Conservation (phyloP, 2,329 filamentous ascomycete species). For the Nothophaeocryptopus gaeumannii region DNA sequence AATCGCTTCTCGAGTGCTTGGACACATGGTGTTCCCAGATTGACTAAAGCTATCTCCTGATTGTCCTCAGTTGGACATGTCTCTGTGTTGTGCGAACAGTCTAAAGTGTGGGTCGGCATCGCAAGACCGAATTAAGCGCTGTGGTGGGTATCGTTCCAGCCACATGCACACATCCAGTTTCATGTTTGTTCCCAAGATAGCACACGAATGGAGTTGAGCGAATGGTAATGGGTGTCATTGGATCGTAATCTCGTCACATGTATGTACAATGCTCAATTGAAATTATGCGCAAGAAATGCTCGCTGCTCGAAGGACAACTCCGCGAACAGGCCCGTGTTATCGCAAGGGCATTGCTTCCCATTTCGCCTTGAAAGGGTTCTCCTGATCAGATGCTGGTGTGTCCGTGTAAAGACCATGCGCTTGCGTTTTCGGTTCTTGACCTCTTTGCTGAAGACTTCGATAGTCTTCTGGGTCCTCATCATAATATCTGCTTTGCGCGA, state of each 20-base stretch:
- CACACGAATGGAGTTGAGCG: neutral
- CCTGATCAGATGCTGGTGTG: slow-evolving; percentile 20
- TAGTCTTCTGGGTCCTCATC: slow-evolving; percentile 17
- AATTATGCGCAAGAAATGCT: neutral
- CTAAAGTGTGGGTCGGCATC: neutral
- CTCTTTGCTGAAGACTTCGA: slow-evolving; percentile 13
- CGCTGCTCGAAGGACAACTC: neutral
- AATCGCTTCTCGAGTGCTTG: neutral
- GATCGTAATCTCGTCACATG: slow-evolving; percentile 1
- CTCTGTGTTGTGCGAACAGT: neutral
- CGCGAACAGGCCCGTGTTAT: neutral
- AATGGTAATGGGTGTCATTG: neutral
- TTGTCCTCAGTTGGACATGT: neutral
- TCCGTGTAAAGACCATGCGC: slow-evolving; percentile 22
- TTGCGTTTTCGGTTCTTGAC: slow-evolving; percentile 1
- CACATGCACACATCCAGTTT: too few relatives aligned
- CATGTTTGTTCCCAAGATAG: neutral
- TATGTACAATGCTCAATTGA: neutral
- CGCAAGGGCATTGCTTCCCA: slow-evolving; percentile 22
- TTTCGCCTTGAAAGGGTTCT: slow-evolving; percentile 22
- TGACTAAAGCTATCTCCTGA: neutral
- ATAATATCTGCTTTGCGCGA: slow-evolving; percentile 1
- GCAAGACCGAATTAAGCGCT: too few relatives aligned
- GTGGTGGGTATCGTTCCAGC: too few relatives aligned
- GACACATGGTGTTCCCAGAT: neutral